These are phyloP conservation scores for Yarrowia divulgata DNA, from an alignment of 805 yeast species.

Conservation along the genomic window DNA sequence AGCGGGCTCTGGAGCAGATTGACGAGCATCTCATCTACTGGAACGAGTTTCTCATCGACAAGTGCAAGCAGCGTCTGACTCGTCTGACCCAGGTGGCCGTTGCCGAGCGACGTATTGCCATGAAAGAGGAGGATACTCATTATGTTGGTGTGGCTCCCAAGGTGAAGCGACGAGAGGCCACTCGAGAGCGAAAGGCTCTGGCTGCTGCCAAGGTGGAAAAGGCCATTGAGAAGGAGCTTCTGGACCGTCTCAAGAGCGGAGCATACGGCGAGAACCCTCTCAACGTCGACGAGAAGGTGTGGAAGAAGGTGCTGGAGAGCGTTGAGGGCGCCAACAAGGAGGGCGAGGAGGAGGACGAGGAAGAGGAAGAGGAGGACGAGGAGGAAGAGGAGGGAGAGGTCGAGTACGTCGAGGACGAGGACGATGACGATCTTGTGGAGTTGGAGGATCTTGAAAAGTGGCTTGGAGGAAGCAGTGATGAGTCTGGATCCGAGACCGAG, in stretches of 20 bases:
- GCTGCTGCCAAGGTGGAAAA: conserved; percentile 97
- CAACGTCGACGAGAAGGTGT: conserved; percentile 93
- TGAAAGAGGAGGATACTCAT: conserved; percentile 90
- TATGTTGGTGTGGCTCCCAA: conserved; percentile 92
- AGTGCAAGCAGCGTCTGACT: conserved; percentile 95
- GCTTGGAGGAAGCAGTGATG: conserved; percentile 58
- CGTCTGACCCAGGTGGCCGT: conserved; percentile 94
- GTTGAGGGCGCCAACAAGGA: conserved; percentile 73
- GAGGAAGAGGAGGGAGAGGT: conserved; percentile 72
- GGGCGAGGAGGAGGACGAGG: conserved; percentile 59
- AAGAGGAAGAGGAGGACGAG: conserved; percentile 58
- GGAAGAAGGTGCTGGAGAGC: conserved; percentile 88
- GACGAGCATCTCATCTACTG: conserved; percentile 89
- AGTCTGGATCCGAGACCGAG: conserved; percentile 18
- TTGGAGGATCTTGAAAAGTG: conserved; percentile 92
- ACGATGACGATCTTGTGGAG: conserved; percentile 77
- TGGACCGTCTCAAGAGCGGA: conserved; percentile 94
- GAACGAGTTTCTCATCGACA: conserved; percentile 89
- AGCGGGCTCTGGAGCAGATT: conserved; percentile 84
- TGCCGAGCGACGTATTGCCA: conserved; percentile 90
- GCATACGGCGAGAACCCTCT: conserved; percentile 98
- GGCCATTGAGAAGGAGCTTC: conserved; percentile 92
- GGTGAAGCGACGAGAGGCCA: conserved; percentile 92
- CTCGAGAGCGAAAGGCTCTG: conserved; percentile 94
- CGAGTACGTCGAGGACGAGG: conserved; percentile 89